A percentile compares a stretch with the other conserved stretches of the same genome.
Conservation (phyloP, 164 flowering plant genomes). For the Nelumbo lutea region DNA sequence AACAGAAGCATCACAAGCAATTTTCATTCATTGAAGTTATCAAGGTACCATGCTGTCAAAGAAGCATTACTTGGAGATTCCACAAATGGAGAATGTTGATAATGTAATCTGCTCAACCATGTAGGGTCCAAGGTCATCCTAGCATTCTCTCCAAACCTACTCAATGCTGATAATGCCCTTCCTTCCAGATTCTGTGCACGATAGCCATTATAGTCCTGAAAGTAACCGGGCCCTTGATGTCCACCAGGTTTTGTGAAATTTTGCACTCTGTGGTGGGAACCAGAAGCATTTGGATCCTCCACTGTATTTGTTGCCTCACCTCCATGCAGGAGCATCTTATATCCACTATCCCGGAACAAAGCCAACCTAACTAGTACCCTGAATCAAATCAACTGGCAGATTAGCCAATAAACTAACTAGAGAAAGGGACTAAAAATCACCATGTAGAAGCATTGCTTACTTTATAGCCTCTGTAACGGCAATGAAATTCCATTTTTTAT, state of each 20-base stretch:
- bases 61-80: constrained; percentile 44
- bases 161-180: constrained; percentile 75
- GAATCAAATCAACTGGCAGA: constrained; percentile 14
- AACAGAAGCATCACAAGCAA: neutral
- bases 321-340: constrained; percentile 88
- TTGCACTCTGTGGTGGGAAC: constrained; percentile 26
- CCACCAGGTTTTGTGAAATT: constrained; percentile 22
- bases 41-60: neutral
- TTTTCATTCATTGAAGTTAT: neutral
- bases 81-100: constrained; percentile 30
- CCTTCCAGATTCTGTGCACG: constrained; percentile 56
- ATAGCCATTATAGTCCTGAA: constrained; percentile 24
- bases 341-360: constrained; percentile 66
- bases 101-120: constrained; percentile 56
- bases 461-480: constrained; percentile 74
- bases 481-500: constrained; percentile 88
- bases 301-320: constrained; percentile 60
- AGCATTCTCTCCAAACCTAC: constrained; percentile 74
- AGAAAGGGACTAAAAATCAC: neutral
- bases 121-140: constrained; percentile 54
- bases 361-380: constrained; percentile 81
- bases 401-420: constrained; percentile 1
- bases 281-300: constrained; percentile 17
- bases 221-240: constrained; percentile 27
- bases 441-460: constrained; percentile 34